These are phyloP conservation scores for Bolboschoenoplectus hybrid DNA, from an alignment of 202 grass and related monocot genomes.

Conservation along the genomic window DNA sequence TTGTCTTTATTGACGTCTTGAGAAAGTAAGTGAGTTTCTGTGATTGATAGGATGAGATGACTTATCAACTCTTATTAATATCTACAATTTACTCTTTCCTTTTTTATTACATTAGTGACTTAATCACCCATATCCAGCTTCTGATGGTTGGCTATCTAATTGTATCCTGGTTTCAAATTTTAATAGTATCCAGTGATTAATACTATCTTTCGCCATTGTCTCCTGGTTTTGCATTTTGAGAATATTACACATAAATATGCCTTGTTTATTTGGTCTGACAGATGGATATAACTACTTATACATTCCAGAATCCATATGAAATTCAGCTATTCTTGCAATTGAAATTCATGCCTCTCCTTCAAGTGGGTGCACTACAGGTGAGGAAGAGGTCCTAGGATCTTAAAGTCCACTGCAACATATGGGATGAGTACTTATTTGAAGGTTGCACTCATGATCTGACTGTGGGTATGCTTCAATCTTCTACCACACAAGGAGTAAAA, in stretches of 20 bases:
- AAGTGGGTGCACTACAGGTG: not conserved
- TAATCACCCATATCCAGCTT: not conserved
- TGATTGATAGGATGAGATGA: not conserved
- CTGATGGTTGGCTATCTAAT: not conserved
- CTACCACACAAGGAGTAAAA: not conserved
- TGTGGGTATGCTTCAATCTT: not conserved
- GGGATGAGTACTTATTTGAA: not conserved
- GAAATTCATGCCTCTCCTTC: not conserved
- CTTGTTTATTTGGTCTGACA: not conserved
- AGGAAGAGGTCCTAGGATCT: not conserved
- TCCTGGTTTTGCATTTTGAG: not conserved
- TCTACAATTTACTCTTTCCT: not conserved
- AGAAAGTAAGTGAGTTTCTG: not conserved
- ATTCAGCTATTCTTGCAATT: not conserved
- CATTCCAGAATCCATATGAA: not conserved
- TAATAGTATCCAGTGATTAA: not conserved
- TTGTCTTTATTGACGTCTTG: not conserved
- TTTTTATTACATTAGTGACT: not conserved
- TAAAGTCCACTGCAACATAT: not conserved
- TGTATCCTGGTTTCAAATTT: not conserved
- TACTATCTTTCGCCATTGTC: not conserved
- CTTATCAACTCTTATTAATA: not conserved
- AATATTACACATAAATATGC: constrained; percentile 5
- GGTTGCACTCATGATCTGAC: not conserved
- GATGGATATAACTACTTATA: not conserved